Percentiles rank a stretch among this genome's conserved stretches.
phyloP scores from a whole-genome alignment of 805 yeast genomes.

The Komagataella pseudopastoris region DNA sequence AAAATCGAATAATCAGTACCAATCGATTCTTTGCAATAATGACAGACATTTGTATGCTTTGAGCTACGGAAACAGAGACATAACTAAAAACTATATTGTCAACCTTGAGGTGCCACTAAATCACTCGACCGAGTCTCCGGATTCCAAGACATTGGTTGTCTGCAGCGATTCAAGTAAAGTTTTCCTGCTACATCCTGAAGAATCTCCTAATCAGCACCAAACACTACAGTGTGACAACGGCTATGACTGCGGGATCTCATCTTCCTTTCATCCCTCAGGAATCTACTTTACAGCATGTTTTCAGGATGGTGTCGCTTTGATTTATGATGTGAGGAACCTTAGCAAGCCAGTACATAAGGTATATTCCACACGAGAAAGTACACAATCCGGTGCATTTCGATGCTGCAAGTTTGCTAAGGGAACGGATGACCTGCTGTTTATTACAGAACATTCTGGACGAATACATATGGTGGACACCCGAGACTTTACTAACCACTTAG shows the following conservation, averaged over 20 bases:
- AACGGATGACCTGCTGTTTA: slow-evolving; percentile 60
- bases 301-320: slow-evolving; percentile 70
- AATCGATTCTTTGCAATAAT: slow-evolving; percentile 69
- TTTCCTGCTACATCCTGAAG: slow-evolving; percentile 36
- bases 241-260: slow-evolving; percentile 76
- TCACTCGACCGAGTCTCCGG: slow-evolving; percentile 59
- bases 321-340: slow-evolving; percentile 65
- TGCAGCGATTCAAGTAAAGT: slow-evolving; percentile 72
- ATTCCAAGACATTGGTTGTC: slow-evolving; percentile 39
- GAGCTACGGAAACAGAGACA: slow-evolving; percentile 36
- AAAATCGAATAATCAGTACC: slow-evolving; percentile 27
- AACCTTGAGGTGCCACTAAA: slow-evolving; percentile 57
- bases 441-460: slow-evolving; percentile 78
- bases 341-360: slow-evolving; percentile 37
- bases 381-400: slow-evolving; percentile 25
- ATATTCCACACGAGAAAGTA: slow-evolving; percentile 43
- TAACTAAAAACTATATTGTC: slow-evolving; percentile 25
- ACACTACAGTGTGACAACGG: slow-evolving; percentile 20
- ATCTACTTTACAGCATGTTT: slow-evolving; percentile 63
- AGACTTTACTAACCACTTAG: slow-evolving; percentile 61
- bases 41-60: slow-evolving; percentile 60
- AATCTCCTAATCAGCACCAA: slow-evolving; percentile 5
- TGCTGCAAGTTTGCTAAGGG: slow-evolving; percentile 43
- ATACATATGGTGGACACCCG: slow-evolving; percentile 78
- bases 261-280: slow-evolving; percentile 68